Base-by-base conservation (phyloP, 345 rosid genomes). In the Anastatica hierochuntica region DNA sequence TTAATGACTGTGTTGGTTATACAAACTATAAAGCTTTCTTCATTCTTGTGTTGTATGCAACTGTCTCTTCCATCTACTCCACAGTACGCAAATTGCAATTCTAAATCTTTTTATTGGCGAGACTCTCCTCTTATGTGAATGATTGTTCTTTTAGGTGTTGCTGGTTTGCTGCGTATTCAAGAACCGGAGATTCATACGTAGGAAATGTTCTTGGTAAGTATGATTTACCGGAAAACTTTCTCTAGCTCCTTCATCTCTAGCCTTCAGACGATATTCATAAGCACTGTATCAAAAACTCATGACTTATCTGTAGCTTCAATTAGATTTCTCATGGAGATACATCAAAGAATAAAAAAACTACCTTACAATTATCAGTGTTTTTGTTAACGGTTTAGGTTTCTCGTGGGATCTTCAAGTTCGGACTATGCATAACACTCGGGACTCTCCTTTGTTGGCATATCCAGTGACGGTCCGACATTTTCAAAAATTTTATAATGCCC, bases 11-110 rank as follows among this genome's bases (percentile, higher is more conserved):
- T n/a, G n/a, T n/a, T n/a, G n/a, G n/a, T n/a, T n/a, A n/a, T n/a
- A n/a, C n/a, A 73, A 90, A 87, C 85, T 90, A 90, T 55, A 90
- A 90, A 66, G 84, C 82, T 47, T 87, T 82, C 77, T 82, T 87
- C 46, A 14, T 68, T 56, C 82, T 87, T 42, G 71, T 82, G 70
- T 59, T 77, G 58, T 75, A 72, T 59, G 81, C 85, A 46, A 77
- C 90, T 18, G 10, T 72, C 13, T 84, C 77, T 48, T 75, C 77
- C 77, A 51, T 78, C 63, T 74, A 89, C 56, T 83, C 95, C 14
- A 43, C 51, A 29, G 97, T 85, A 78, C 35, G 76, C 41, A 51
- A 33, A 51, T 38, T 11, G 13, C 15, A 17, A 7, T 70, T 36
- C 10, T 8, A 2, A 8, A 6, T 43, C 21, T 39, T 16, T 12